Evolutionary conservation across 2,329 filamentous ascomycete genomes (phyloP).

Genomic region (Podosphaera xanthii): DNA sequence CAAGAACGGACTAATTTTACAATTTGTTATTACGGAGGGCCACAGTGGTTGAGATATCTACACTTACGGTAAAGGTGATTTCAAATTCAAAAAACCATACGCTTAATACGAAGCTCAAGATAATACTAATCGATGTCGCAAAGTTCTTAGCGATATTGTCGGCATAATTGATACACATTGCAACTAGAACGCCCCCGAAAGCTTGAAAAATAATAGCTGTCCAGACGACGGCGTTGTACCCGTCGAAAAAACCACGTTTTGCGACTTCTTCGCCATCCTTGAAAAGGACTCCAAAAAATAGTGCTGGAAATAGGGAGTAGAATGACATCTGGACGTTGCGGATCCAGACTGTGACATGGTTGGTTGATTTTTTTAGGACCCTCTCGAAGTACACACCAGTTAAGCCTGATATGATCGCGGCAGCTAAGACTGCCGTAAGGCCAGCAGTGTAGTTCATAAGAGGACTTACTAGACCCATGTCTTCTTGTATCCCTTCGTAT

Average conservation of each 20-base stretch:
- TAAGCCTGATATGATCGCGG: slow-evolving; percentile 60
- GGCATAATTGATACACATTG: slow-evolving; percentile 58
- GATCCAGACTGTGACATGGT: slow-evolving; percentile 65
- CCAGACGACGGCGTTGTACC: slow-evolving; percentile 88
- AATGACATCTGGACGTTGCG: slow-evolving; percentile 87
- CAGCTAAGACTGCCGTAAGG: slow-evolving; percentile 51
- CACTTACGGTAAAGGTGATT: slow-evolving; percentile 46
- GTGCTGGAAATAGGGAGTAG: slow-evolving; percentile 75
- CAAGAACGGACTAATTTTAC: slow-evolving; percentile 46
- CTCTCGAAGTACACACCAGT: slow-evolving; percentile 82
- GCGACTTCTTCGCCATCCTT: slow-evolving; percentile 70
- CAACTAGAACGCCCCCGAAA: slow-evolving; percentile 61
- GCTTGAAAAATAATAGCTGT: slow-evolving; percentile 63
- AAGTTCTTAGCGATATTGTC: slow-evolving; percentile 90
- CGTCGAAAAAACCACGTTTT: slow-evolving; percentile 74
- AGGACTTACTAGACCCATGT: slow-evolving; percentile 25
- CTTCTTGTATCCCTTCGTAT: slow-evolving; percentile 66
- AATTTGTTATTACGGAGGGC: background rate
- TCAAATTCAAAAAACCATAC: slow-evolving; percentile 66
- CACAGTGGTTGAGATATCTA: background rate
- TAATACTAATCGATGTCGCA: slow-evolving; percentile 75
- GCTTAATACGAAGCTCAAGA: slow-evolving; percentile 68
- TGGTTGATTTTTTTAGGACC: slow-evolving; percentile 64
- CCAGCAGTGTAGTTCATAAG: slow-evolving; percentile 61
- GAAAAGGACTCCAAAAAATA: slow-evolving; percentile 68